A percentile compares a stretch with the other conserved stretches of the same genome.
Evolutionary conservation across 768 basidiomycete species (phyloP).

Genomic region (Leucosporidium yakuticum): DNA sequence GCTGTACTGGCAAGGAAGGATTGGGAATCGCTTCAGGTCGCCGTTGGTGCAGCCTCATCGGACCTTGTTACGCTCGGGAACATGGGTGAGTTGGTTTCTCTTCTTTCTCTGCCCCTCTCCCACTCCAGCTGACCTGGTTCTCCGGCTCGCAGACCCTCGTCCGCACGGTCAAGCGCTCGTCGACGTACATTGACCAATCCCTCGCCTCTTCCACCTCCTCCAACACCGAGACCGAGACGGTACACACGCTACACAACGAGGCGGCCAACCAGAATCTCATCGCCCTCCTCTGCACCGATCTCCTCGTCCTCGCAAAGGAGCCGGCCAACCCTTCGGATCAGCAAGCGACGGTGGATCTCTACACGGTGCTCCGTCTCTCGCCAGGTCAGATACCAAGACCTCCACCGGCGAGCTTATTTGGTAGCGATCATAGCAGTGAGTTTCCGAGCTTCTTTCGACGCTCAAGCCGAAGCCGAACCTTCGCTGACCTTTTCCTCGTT

Average conservation of each 20-base stretch:
- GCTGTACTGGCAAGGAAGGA: slow-evolving; percentile 79
- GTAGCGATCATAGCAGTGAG: slow-evolving; percentile 16
- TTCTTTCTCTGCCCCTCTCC: slow-evolving; percentile 6
- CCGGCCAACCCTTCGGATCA: slow-evolving; percentile 63
- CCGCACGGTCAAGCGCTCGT: slow-evolving; percentile 28
- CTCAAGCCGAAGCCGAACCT: no score
- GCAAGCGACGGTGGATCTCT: slow-evolving; percentile 73
- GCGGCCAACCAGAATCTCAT: slow-evolving; percentile 41
- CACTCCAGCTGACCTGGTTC: not conserved
- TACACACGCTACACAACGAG: slow-evolving; percentile 62
- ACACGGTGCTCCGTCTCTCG: slow-evolving; percentile 84
- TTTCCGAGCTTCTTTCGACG: not conserved
- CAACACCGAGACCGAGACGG: slow-evolving; percentile 63
- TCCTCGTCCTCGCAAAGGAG: slow-evolving; percentile 85
- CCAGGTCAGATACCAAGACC: no score
- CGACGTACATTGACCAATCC: slow-evolving; percentile 11
- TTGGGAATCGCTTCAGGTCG: slow-evolving; percentile 85
- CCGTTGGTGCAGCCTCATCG: slow-evolving; percentile 98
- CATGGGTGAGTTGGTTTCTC: slow-evolving; percentile 68
- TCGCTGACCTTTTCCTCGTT: not conserved
- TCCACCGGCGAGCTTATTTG: slow-evolving; percentile 20
- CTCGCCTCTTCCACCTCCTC: slow-evolving; percentile 34
- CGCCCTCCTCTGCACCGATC: slow-evolving; percentile 84
- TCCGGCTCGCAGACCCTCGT: slow-evolving; percentile 4
- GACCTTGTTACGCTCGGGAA: slow-evolving; percentile 85